A percentile compares a stretch with the other conserved stretches of the same genome.
Evolutionary conservation across 2,329 filamentous ascomycete species (phyloP).

Genomic region (Penicillium polonicum): DNA sequence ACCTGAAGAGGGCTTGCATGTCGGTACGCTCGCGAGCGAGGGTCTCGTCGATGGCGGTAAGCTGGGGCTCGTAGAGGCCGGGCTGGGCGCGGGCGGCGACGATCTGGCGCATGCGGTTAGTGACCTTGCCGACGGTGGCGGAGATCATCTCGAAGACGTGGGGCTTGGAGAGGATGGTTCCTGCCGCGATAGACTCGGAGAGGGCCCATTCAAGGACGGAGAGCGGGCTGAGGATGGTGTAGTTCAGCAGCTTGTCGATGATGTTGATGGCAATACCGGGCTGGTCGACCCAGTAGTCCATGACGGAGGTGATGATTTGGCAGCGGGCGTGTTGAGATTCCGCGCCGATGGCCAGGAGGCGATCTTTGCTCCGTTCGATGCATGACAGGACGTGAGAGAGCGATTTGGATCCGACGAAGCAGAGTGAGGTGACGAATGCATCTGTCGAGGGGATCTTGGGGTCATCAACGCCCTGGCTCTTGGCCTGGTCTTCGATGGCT

Average conservation of each 20-base stretch:
- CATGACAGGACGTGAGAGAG: conserved; percentile 93
- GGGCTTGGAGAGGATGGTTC: conserved; percentile 66
- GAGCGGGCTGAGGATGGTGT: conserved; percentile 83
- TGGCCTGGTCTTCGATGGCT: conserved; percentile 75
- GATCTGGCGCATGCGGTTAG: conserved; percentile 79
- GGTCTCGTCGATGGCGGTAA: conserved; percentile 63
- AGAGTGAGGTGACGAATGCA: conserved; percentile 89
- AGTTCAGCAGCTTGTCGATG: conserved; percentile 95
- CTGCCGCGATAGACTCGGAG: conserved; percentile 62
- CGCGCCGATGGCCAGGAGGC: conserved; percentile 74
- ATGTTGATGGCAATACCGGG: conserved; percentile 90
- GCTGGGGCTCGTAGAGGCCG: conserved; percentile 54
- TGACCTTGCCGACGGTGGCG: conserved; percentile 87
- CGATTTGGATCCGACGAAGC: conserved; percentile 91
- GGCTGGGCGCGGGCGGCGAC: conserved; percentile 61
- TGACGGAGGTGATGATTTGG: conserved; percentile 87
- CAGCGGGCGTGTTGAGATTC: conserved; percentile 72
- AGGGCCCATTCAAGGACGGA: conserved; percentile 90
- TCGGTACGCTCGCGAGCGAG: conserved; percentile 67
- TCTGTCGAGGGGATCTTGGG: conserved; percentile 85
- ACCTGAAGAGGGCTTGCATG: conserved; percentile 76
- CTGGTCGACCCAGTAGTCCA: conserved; percentile 90
- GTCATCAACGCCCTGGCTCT: conserved; percentile 66
- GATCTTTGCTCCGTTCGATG: conserved; percentile 91
- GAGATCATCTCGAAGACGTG: conserved; percentile 88